These are phyloP conservation scores for Chloranthus sessilifolius DNA, from an alignment of 164 flowering plant genomes.

Conservation along the genomic window DNA sequence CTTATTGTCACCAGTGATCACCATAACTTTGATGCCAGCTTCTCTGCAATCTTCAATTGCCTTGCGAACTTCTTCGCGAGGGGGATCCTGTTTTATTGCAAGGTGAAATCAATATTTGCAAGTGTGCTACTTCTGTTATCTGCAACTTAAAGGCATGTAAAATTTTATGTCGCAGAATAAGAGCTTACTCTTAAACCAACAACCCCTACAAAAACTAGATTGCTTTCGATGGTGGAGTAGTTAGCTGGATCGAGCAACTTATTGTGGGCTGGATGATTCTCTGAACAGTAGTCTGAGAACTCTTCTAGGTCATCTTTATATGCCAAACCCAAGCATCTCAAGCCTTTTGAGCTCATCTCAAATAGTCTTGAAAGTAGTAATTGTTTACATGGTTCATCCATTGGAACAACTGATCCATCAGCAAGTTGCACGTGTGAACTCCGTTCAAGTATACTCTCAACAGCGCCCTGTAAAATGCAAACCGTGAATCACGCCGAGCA, in stretches of 20 bases:
- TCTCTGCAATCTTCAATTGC: conserved; percentile 75
- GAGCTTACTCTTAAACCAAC: conserved; percentile 80
- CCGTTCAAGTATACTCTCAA: conserved; percentile 82
- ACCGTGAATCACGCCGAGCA: neutral
- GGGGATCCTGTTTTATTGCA: conserved; percentile 64
- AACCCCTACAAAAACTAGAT: conserved; percentile 77
- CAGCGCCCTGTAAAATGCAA: conserved; percentile 67
- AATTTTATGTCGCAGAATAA: neutral
- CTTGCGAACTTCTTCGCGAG: conserved; percentile 70
- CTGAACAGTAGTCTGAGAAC: conserved; percentile 63
- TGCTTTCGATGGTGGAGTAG: conserved; percentile 66
- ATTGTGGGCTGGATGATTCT: conserved; percentile 74
- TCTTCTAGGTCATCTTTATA: conserved; percentile 85
- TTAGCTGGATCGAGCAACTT: conserved; percentile 73
- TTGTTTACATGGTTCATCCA: conserved; percentile 71
- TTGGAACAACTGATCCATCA: conserved; percentile 71
- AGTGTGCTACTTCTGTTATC: no score
- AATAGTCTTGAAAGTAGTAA: conserved; percentile 40
- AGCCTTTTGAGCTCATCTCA: conserved; percentile 86
- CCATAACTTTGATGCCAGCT: conserved; percentile 89
- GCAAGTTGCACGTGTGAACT: conserved; percentile 78
- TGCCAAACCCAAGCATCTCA: conserved; percentile 82
- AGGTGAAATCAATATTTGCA: no score
- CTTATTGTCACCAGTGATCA: conserved; percentile 93
- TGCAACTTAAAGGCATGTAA: no score